These are phyloP conservation scores for Russula brevipes DNA, from an alignment of 768 basidiomycete genomes.

Conservation along the genomic window DNA sequence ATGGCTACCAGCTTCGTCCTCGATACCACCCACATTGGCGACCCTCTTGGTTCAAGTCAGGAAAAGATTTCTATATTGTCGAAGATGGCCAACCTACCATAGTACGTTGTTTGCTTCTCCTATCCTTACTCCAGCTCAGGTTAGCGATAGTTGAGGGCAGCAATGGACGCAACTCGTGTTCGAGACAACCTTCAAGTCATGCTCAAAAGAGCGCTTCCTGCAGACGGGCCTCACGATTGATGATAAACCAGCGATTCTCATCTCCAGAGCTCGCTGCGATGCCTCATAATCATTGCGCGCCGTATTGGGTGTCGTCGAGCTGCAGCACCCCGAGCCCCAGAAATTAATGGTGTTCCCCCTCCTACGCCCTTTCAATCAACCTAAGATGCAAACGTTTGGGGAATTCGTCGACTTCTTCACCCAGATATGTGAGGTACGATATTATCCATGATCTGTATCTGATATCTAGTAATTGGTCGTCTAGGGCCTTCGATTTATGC, in stretches of 20 bases:
- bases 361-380: constrained; percentile 29
- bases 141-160: constrained; percentile 7
- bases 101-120: background rate
- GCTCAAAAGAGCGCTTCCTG: constrained; percentile 11
- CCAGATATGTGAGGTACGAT: constrained; percentile 35
- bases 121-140: background rate
- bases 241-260: constrained; percentile 11
- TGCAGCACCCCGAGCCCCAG: constrained; percentile 6
- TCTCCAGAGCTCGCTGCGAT: constrained; percentile 25
- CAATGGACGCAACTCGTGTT: constrained; percentile 14
- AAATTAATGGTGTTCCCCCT: constrained; percentile 35
- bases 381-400: constrained; percentile 34
- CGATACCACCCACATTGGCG: constrained; percentile 17
- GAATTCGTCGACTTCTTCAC: constrained; percentile 34
- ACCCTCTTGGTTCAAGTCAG: constrained; percentile 12
- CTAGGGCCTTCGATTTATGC: constrained; percentile 30
- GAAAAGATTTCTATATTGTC: constrained; percentile 11
- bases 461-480: background rate
- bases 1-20: constrained; percentile 15
- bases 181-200: constrained; percentile 14
- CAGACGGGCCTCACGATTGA: constrained; percentile 14
- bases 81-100: constrained; percentile 18
- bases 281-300: constrained; percentile 30
- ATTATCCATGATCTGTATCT: too few relatives aligned
- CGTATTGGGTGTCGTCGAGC: constrained; percentile 25